A percentile compares a stretch with the other conserved stretches of the same genome.
Evolutionary conservation across 495 filamentous ascomycete species (phyloP).

Genomic region (Podospora didyma): DNA sequence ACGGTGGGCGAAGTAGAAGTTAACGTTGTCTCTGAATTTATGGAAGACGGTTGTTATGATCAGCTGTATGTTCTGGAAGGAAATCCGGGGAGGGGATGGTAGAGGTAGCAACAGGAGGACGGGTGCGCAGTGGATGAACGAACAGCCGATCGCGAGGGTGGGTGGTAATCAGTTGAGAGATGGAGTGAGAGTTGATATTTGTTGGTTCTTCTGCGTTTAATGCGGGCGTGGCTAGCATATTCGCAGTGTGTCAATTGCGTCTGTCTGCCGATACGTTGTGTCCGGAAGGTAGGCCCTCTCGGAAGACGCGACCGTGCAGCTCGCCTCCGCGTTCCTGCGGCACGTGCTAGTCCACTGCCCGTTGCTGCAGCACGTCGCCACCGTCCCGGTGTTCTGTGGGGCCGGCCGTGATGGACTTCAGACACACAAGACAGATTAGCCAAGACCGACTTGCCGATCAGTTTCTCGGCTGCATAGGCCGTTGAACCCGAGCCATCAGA

Average conservation of each 20-base stretch:
- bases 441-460: neutral
- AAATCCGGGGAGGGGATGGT: neutral
- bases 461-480: neutral
- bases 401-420: neutral
- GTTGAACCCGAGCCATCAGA: neutral
- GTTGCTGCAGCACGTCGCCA: neutral
- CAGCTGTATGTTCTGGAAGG: neutral
- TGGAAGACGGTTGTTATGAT: neutral
- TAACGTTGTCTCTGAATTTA: neutral
- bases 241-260: neutral
- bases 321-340: conserved; percentile 7
- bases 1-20: neutral
- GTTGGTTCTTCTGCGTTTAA: neutral
- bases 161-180: conserved; percentile 1
- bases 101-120: conserved; percentile 3
- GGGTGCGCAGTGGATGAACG: conserved; percentile 2
- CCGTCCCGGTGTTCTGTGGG: neutral
- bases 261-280: neutral
- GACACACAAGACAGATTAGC: neutral
- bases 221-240: neutral
- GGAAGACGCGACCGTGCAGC: conserved; percentile 4
- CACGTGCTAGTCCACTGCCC: conserved; percentile 5
- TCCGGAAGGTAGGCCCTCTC: neutral
- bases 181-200: conserved; percentile 2
- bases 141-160: conserved; percentile 6